Evolutionary conservation across 2,329 filamentous ascomycete species (phyloP), one percentile per base, ranked within the genome.

Genomic region (Penicillium sp.): DNA sequence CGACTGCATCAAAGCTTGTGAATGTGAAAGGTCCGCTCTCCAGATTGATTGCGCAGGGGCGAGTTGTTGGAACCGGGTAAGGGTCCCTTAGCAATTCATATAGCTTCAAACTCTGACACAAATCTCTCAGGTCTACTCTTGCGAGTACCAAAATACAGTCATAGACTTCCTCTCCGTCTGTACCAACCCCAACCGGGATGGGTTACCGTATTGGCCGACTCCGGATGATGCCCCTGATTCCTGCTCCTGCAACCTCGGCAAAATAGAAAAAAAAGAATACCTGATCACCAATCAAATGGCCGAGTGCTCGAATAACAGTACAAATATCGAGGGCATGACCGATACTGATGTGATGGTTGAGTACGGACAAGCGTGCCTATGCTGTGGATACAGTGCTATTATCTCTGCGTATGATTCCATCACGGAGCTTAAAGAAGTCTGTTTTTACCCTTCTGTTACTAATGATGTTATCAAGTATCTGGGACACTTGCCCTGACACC

Each of bases 211-310:
- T 29, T 67, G 52, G 58, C 63, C 62, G 6, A 43, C 58, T 7
- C 62, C 65, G 0, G 55, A 60, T 19, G 51, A 66, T 43, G 57
- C 60, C 15, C 43, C 58, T 5, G 59, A 45, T n/a, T 53, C 61
- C 12, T 67, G 61, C 27, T 66, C 65, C 4, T 67, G 65, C 60
- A 63, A 64, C n/a, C 4, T 66, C 0, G 57, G 53, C 1, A 54
- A 59, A 23, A 35, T 61, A 0, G 42, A 54, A 4, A 48, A 42
- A 31, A 56, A 60, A 12, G 45, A 61, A 17, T 17, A 29, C 0
- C 25, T 57, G 13, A 59, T 62, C 13, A 5, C 12, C 2, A 19
- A 23, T 1, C 58, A 59, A 3, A 29, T 64, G 7, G 29, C 21
- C 1, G 8, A 35, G 6, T 62, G 61, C 29, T 23, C 36, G 2